These are phyloP conservation scores for Saccharomycopsis phalli DNA, from an alignment of 1,139 yeast species.

Conservation along the genomic window DNA sequence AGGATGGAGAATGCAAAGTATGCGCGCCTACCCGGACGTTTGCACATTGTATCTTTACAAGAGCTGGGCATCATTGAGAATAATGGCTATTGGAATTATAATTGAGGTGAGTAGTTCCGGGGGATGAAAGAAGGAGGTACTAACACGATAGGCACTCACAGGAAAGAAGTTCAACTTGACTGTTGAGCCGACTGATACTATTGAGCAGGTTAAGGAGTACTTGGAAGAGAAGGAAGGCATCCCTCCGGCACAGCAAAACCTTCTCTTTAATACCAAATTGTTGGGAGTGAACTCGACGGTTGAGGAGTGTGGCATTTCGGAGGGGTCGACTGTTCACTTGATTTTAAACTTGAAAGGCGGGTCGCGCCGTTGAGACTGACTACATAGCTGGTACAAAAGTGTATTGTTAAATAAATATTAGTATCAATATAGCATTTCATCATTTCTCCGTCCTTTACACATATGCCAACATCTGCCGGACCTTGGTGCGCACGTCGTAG, in stretches of 20 bases:
- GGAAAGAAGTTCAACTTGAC: slow-evolving; percentile 77
- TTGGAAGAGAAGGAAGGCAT: slow-evolving; percentile 97
- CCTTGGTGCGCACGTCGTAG: slow-evolving; percentile 68
- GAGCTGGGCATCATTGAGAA: not conserved
- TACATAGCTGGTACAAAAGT: too few species aligned
- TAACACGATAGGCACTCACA: slow-evolving; percentile 44
- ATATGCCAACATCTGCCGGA: slow-evolving; percentile 74
- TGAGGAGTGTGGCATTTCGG: slow-evolving; percentile 29
- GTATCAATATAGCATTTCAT: too few species aligned
- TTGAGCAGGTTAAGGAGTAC: slow-evolving; percentile 76
- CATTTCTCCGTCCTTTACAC: too few species aligned
- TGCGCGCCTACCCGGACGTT: not conserved
- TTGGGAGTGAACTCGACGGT: slow-evolving; percentile 56
- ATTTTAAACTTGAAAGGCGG: slow-evolving; percentile 92
- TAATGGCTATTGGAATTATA: slow-evolving; percentile 22
- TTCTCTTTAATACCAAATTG: slow-evolving; percentile 87
- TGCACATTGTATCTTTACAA: not conserved
- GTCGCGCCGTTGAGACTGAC: too few species aligned
- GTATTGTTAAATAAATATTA: too few species aligned
- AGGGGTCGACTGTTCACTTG: slow-evolving; percentile 80
- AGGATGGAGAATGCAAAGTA: not conserved
- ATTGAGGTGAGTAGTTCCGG: slow-evolving; percentile 25
- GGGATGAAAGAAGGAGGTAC: not conserved
- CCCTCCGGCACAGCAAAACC: slow-evolving; percentile 92
- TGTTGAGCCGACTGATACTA: slow-evolving; percentile 65